phyloP scores from a whole-genome alignment of 1,284 basidiomycete species.

The Cryptococcus sp. region DNA sequence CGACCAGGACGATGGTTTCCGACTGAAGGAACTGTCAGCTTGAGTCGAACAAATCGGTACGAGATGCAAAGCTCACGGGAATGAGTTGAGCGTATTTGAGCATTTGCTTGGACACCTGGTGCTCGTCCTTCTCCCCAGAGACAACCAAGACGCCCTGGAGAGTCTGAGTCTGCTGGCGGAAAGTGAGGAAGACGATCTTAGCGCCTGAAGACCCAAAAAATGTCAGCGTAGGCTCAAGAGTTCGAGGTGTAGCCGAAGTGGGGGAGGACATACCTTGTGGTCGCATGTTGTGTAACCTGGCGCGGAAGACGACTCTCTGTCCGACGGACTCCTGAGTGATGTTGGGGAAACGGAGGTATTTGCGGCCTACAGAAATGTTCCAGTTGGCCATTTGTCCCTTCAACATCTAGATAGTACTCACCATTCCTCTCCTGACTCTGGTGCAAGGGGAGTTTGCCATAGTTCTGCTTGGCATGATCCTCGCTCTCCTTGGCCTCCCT shows the following conservation, averaged over 20 bases:
- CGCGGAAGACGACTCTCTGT: constrained; percentile 80
- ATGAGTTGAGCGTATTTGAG: constrained; percentile 85
- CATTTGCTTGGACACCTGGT: constrained; percentile 95
- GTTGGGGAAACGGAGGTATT: constrained; percentile 64
- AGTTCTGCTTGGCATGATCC: constrained; percentile 84
- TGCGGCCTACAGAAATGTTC: constrained; percentile 50
- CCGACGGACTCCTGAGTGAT: constrained; percentile 70
- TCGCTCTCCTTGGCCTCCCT: constrained; percentile 71
- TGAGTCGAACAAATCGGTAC: not conserved
- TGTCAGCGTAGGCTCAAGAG: constrained; percentile 2
- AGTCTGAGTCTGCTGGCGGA: constrained; percentile 86
- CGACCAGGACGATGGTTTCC: constrained; percentile 91
- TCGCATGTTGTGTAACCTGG: constrained; percentile 87
- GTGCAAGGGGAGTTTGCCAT: constrained; percentile 87
- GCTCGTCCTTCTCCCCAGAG: constrained; percentile 59
- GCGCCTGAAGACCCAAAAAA: constrained; percentile 48
- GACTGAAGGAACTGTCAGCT: constrained; percentile 47
- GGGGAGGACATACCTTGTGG: constrained; percentile 67
- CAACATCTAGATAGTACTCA: constrained; percentile 19
- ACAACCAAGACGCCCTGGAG: constrained; percentile 84
- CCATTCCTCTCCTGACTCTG: constrained; percentile 73
- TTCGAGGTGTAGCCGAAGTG: not conserved
- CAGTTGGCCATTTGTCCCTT: no score
- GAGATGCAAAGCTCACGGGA: constrained; percentile 46
- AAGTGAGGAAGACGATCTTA: constrained; percentile 92